Base-by-base conservation (phyloP, 257 asterid species). In the Paulownia fortunei region DNA sequence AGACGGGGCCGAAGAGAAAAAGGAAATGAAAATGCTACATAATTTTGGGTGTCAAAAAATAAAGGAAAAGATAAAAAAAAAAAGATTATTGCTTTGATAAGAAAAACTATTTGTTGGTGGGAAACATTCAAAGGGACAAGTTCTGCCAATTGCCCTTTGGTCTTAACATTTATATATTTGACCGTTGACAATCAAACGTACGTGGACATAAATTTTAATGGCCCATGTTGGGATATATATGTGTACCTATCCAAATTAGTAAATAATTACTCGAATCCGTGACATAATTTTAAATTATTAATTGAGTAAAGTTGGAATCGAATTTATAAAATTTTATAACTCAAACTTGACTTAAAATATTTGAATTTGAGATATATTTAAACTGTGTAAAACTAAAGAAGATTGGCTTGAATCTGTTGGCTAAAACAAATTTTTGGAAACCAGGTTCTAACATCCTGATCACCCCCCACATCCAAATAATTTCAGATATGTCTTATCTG, bases 171-270 rank as follows among this genome's bases (percentile, higher is more conserved):
- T 11, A 37, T 6, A 56, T 16, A 52, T 64, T 64, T 76, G 80
- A 76, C 80, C 65, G 41, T 64, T 76, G 74, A 64, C 56, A 51
- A 47, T 49, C 44, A 24, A 74, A 12, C 42, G 6, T 73, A 47
- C 32, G 32, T 30, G 23, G 15, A 13, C 8, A 59, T 11, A 12
- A 23, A 16, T 39, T 5, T 41, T 39, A 66, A 21, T 66, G 10
- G 72, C 36, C 19, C 71, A 16, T 61, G 21, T 47, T 13, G 54
- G 36, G 4, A 10, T 16, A 47, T 5, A 12, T 7, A 44, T n/a
- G n/a, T n/a, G n/a, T n/a, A n/a, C n/a, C n/a, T n/a, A n/a, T n/a
- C n/a, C n/a, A n/a, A n/a, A n/a, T n/a, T n/a, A n/a, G n/a, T 30
- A 30, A 30, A 30, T 30, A 30, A 30, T 30, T 30, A 4, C 36